Conservation (phyloP, 495 filamentous ascomycete species). For the Neurospora hispaniola region DNA sequence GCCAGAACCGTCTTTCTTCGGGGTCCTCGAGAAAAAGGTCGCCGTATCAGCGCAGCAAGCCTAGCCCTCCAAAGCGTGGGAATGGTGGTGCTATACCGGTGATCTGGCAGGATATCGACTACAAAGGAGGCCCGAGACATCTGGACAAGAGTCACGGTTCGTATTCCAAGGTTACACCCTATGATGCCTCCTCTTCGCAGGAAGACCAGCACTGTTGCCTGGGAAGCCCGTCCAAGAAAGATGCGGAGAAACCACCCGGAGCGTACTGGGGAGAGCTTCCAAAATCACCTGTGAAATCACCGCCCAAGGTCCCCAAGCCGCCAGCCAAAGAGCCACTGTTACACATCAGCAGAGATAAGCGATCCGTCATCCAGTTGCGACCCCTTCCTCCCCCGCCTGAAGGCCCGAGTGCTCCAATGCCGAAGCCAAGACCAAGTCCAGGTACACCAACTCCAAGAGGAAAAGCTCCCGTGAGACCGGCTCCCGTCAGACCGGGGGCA, state of each 20-base stretch:
- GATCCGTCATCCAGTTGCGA: slow-evolving; percentile 4
- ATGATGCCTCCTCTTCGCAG: neutral
- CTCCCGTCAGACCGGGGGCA: neutral
- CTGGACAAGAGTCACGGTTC: slow-evolving; percentile 2
- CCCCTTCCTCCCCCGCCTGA: slow-evolving; percentile 1
- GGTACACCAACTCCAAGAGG: neutral
- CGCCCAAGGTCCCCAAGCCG: neutral
- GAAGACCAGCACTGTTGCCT: slow-evolving; percentile 8
- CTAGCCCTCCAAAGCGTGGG: neutral
- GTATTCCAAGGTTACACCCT: neutral
- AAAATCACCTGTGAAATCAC: slow-evolving; percentile 3
- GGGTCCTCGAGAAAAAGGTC: slow-evolving; percentile 1
- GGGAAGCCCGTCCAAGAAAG: slow-evolving; percentile 8
- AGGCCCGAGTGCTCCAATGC: slow-evolving; percentile 1
- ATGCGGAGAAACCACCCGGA: neutral
- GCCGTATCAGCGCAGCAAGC: slow-evolving; percentile 2
- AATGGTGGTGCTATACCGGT: neutral
- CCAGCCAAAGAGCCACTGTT: neutral
- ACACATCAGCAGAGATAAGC: neutral
- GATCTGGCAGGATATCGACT: slow-evolving; percentile 2
- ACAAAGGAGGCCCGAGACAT: neutral
- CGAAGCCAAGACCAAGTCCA: neutral
- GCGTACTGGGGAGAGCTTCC: slow-evolving; percentile 7
- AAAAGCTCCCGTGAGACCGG: neutral
- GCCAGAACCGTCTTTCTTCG: slow-evolving; percentile 1